Evolutionary conservation across 768 basidiomycete species (phyloP), one percentile per base, ranked within the genome.

Genomic region (Cantharellus cinnabarinus): DNA sequence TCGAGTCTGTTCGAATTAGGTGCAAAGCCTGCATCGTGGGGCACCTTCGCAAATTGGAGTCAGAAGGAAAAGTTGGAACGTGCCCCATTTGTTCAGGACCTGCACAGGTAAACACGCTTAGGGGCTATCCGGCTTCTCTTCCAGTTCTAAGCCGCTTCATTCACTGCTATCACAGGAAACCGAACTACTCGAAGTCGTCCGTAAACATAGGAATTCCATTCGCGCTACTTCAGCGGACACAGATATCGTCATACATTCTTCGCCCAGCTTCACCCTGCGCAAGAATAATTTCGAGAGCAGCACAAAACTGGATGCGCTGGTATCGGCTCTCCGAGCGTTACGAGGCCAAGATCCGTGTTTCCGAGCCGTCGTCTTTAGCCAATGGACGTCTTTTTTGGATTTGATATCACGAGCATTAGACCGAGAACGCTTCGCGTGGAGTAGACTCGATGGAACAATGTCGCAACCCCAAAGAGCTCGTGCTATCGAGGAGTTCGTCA

Each of bases 401-500:
- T 73, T 93, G 14, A 88, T 93, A 59, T 79, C 88, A 64, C 68
- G 72, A 1, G 79, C 76, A 3, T 71, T 93, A 58, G 75, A 81
- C 56, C 79, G 84, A 20, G 86, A 91, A 65, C 68, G 70, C 1
- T 74, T 88, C 62, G 71, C 78, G 50, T 81, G 79, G 65, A 81
- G 80, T 63, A 79, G 94, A 20, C 89, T 97, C 65, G 94, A 98
- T 67, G 94, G 94, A 1, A 80, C 87, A 0, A 89, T 97, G 87
- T 82, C 82, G 64, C 75, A 94, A 62, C 85, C 83, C 70, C 84
- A 83, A 67, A 77, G 89, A 58, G 79, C 77, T 42, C 76, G 76
- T 4, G 84, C 88, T 2, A 75, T 98, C 42, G 73, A 79, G 50
- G 81, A 81, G 62, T 97, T 97, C 74, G 85, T 80, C 64, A 71